Evolutionary conservation across 148 eudicot species (phyloP).

Genomic region (Dysphania ambrosioides): DNA sequence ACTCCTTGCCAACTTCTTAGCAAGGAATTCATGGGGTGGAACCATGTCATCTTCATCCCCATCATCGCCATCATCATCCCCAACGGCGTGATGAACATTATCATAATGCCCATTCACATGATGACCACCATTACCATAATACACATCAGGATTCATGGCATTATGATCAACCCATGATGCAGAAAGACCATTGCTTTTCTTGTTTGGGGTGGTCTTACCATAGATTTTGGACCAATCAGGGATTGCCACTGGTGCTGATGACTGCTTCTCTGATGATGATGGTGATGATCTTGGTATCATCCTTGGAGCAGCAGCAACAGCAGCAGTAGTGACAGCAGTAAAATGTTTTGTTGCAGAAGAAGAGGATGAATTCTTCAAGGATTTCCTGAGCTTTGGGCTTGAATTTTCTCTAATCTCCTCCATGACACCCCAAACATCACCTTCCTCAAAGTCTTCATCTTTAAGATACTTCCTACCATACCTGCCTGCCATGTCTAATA

Average conservation of each 20-base stretch:
- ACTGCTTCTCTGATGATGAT: conserved; percentile 26
- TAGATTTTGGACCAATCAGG: conserved; percentile 66
- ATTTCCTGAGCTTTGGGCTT: conserved; percentile 18
- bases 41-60: conserved; percentile 48
- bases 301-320: conserved; percentile 26
- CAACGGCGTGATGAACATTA: too few relatives aligned
- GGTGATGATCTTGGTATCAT: conserved; percentile 50
- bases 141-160: conserved; percentile 1
- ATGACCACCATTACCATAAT: not conserved
- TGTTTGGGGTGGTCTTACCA: conserved; percentile 21
- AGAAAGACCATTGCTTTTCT: not conserved
- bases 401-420: conserved; percentile 26
- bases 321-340: too few relatives aligned
- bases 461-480: conserved; percentile 34
- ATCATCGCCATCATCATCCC: too few relatives aligned
- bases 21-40: conserved; percentile 82
- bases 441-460: conserved; percentile 66
- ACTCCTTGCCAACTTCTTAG: conserved; percentile 60
- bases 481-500: conserved; percentile 26
- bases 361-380: conserved; percentile 17
- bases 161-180: conserved; percentile 18
- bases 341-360: conserved; percentile 8
- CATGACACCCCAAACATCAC: conserved; percentile 52
- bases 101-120: too few relatives aligned
- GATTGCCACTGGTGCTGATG: conserved; percentile 58